A percentile compares a stretch with the other conserved stretches of the same genome.
Evolutionary conservation across 2,329 filamentous ascomycete genomes (phyloP).

Genomic region (Fusarium sp.): DNA sequence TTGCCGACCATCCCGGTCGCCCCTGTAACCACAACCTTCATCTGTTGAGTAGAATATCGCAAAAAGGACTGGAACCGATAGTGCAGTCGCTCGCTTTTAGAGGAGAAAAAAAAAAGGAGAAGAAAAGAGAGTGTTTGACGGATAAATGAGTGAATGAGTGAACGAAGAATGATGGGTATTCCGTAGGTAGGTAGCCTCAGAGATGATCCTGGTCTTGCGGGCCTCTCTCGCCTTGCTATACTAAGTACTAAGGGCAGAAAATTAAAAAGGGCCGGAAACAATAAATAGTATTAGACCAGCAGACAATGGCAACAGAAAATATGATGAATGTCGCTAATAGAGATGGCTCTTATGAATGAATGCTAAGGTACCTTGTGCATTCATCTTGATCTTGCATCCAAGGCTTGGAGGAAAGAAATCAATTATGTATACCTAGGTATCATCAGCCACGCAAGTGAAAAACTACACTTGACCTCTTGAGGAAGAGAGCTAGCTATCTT

Average conservation of each 20-base stretch:
- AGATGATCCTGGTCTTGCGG: conserved; percentile 28
- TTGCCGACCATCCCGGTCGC: conserved; percentile 66
- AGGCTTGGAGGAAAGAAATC: background rate
- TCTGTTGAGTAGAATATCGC: background rate
- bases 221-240: conserved; percentile 28
- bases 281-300: background rate
- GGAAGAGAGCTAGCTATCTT: background rate
- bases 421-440: background rate
- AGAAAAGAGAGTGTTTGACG: background rate
- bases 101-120: too few relatives aligned
- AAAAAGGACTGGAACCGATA: background rate
- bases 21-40: conserved; percentile 69
- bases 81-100: background rate
- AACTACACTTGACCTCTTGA: background rate
- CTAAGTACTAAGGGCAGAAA: conserved; percentile 5
- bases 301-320: background rate
- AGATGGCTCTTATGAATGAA: background rate
- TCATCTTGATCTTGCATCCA: background rate
- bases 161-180: background rate
- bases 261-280: conserved; percentile 19
- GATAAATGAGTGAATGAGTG: background rate
- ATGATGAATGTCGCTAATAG: conserved; percentile 4
- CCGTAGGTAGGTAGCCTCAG: background rate
- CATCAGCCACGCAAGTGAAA: background rate
- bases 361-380: background rate